Evolutionary conservation across 164 flowering plant genomes (phyloP), one percentile per base, ranked within the genome.

Genomic region (Piper betle): DNA sequence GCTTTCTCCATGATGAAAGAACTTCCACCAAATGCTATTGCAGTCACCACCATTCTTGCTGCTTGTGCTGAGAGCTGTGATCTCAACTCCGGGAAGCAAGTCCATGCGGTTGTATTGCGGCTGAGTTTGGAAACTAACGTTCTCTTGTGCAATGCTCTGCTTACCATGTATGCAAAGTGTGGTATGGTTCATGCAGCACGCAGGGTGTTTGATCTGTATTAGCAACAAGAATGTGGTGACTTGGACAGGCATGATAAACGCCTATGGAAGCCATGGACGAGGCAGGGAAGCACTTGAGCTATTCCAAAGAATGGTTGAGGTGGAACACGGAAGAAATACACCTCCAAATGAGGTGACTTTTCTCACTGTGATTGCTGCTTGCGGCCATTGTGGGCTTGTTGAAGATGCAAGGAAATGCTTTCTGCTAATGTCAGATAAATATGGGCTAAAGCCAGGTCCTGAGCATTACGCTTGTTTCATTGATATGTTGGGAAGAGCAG

Each of bases 141-240:
- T 42, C 76, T 74, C 17, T 70, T 84, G 65, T 71, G 82, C 62
- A 42, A 82, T 71, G 71, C 63, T 0, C 12, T 82, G 43, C 48
- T 79, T 55, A 81, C 74, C 54, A 79, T 79, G 87, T 78, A 83
- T 66, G 79, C 82, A 2, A 83, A 83, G 66, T 76, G 83, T 62
- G 84, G 87, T 40, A 68, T 66, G 25, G 61, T 77, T 53, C 33
- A 9, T 12, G 56, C 37, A 18, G 79, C 84, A 6, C 65, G 72
- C 37, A 54, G 46, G 1, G 25, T 78, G 41, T 81, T 83, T 63
- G 73, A 80, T 59, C 50, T 50, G 20, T n/a, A 75, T 74, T 40
- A 3, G 5, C 52, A 25, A 57, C 3, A 83, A 66, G 65, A 62
- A 60, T 59, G 82, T 79, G 19, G 74, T 81, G 62, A 71, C 83